phyloP scores from a whole-genome alignment of 192 early-diverging fungal genomes.

The Coemansia erecta region DNA sequence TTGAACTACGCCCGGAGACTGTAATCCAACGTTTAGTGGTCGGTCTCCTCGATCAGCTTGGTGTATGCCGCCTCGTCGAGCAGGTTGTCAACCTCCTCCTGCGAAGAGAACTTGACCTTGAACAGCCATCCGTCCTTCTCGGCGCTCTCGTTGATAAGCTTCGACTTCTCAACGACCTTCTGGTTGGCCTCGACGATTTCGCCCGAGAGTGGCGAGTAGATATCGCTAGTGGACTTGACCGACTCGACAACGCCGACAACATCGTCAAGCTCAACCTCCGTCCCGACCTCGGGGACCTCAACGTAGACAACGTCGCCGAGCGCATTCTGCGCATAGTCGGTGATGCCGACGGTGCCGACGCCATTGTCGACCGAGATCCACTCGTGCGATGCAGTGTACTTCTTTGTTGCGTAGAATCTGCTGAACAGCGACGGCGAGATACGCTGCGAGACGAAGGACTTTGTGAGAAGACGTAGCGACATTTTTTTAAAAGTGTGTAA shows the following conservation, averaged over 20 bases:
- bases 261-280: slow-evolving; percentile 57
- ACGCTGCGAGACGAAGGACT: slow-evolving; percentile 29
- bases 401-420: slow-evolving; percentile 57
- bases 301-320: slow-evolving; percentile 95
- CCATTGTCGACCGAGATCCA: slow-evolving; percentile 77
- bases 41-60: slow-evolving; percentile 48
- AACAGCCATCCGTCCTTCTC: slow-evolving; percentile 86
- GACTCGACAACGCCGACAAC: slow-evolving; percentile 84
- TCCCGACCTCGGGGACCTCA: slow-evolving; percentile 76
- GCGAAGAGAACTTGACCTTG: slow-evolving; percentile 78
- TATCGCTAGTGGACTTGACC: slow-evolving; percentile 93
- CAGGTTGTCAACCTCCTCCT: slow-evolving; percentile 68
- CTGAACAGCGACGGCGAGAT: slow-evolving; percentile 35
- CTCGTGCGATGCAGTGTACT: slow-evolving; percentile 88
- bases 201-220: slow-evolving; percentile 84
- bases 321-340: slow-evolving; percentile 84
- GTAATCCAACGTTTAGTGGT: too few species aligned
- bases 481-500: slow-evolving; percentile 10
- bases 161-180: slow-evolving; percentile 63
- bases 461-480: slow-evolving; percentile 31
- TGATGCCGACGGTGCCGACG: slow-evolving; percentile 87
- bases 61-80: slow-evolving; percentile 72
- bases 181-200: slow-evolving; percentile 78
- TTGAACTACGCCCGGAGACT: too few species aligned
- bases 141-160: slow-evolving; percentile 73